These are phyloP conservation scores for Jamesozyma piceae DNA, from an alignment of 805 yeast species.

Conservation along the genomic window DNA sequence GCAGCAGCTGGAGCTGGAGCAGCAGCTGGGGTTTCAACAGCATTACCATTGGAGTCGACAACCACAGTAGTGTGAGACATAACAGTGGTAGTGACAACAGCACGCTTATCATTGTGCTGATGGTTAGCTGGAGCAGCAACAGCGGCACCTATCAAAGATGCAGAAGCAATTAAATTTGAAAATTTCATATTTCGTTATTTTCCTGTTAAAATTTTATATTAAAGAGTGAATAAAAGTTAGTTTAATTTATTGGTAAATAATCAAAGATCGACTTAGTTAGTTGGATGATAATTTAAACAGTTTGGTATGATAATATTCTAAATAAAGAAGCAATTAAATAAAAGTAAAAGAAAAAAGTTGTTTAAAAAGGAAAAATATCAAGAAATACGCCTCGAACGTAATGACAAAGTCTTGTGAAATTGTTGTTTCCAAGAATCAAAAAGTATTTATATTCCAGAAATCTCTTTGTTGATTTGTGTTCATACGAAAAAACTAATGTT, in stretches of 20 bases:
- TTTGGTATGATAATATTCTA: no score
- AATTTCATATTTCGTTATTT: conserved; percentile 51
- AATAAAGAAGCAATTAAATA: no score
- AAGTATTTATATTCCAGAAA: background rate
- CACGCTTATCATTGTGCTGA: conserved; percentile 42
- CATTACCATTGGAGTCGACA: conserved; percentile 13
- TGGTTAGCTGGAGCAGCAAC: conserved; percentile 60
- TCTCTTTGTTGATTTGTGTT: background rate
- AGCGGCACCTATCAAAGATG: conserved; percentile 40
- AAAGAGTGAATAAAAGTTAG: background rate
- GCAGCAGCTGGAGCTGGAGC: conserved; percentile 11
- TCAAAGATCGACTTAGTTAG: conserved; percentile 10
- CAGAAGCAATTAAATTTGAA: conserved; percentile 37
- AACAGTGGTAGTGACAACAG: conserved; percentile 42
- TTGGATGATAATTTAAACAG: background rate
- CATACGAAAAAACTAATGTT: no score
- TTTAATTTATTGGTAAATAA: background rate
- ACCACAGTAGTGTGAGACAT: conserved; percentile 35
- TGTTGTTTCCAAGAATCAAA: no score
- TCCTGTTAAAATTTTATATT: background rate
- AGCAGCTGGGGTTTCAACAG: conserved; percentile 13
- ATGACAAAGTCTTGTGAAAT: no score
- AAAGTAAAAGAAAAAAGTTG: background rate
- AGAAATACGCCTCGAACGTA: no score
- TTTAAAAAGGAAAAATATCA: background rate